These are phyloP conservation scores for Microstegium vimineum DNA, from an alignment of 176 grass and related monocot genomes.

Conservation along the genomic window DNA sequence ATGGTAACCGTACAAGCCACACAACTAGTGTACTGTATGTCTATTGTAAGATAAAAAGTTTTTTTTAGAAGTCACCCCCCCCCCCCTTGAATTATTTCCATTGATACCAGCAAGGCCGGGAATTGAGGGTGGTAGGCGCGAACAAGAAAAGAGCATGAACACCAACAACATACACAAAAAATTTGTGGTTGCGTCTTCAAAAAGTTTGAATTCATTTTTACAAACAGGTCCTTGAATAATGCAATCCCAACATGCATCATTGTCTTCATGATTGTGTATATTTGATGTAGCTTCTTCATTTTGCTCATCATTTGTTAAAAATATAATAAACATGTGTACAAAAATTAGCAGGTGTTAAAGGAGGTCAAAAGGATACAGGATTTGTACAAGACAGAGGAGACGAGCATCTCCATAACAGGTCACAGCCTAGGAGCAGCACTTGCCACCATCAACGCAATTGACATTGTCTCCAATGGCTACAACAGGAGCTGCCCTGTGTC, in stretches of 20 bases:
- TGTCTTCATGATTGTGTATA: background rate
- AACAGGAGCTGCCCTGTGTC: slow-evolving; percentile 47
- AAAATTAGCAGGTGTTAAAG: slow-evolving; percentile 54
- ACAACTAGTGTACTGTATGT: slow-evolving; percentile 11
- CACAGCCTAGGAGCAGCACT: slow-evolving; percentile 86
- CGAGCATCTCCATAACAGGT: slow-evolving; percentile 81
- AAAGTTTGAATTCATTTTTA: slow-evolving; percentile 6
- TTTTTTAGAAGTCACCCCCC: background rate
- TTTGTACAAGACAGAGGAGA: slow-evolving; percentile 64
- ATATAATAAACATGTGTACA: background rate
- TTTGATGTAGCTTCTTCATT: background rate
- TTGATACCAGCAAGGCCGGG: background rate
- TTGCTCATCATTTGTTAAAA: background rate
- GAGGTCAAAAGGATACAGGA: slow-evolving; percentile 63
- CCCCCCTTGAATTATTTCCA: background rate
- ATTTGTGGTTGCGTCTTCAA: background rate
- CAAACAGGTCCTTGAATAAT: background rate
- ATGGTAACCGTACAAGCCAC: background rate
- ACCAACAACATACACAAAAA: background rate
- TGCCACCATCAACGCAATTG: slow-evolving; percentile 68
- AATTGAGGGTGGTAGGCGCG: background rate
- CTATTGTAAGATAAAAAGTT: background rate
- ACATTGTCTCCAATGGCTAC: slow-evolving; percentile 58
- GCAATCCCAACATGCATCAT: background rate
- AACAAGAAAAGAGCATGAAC: background rate